Conservation (phyloP, 352 stramenopile genomes). For the Stramenopiles sp. region DNA sequence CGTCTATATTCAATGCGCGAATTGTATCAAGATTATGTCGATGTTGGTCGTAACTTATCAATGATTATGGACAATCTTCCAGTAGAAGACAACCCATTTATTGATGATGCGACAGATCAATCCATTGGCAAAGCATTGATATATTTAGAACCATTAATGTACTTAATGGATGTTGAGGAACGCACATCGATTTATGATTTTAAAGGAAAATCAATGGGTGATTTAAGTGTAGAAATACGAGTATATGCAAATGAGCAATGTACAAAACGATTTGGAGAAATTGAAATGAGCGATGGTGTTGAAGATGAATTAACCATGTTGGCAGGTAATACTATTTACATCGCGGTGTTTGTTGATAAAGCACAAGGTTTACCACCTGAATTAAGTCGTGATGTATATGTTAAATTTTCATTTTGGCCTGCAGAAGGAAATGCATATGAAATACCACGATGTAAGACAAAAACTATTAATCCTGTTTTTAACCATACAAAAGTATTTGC, state of each 20-base stretch:
- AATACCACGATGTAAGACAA: conserved; percentile 8
- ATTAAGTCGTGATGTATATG: conserved; percentile 10
- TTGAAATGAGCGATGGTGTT: conserved; percentile 17
- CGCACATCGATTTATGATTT: conserved; percentile 17
- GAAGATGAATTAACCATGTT: conserved; percentile 11
- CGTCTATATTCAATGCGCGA: conserved; percentile 59
- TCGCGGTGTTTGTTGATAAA: conserved; percentile 11
- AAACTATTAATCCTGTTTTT: conserved; percentile 17
- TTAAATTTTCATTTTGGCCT: conserved; percentile 18
- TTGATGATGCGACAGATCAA: conserved; percentile 36
- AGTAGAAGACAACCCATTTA: conserved; percentile 41
- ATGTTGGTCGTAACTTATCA: conserved; percentile 34
- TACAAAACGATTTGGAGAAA: conserved; percentile 8
- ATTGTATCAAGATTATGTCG: conserved; percentile 59
- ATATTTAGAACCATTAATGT: conserved; percentile 34
- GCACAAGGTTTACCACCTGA: conserved; percentile 16
- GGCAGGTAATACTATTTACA: conserved; percentile 11
- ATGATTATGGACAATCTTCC: conserved; percentile 20
- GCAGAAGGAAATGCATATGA: conserved; percentile 9
- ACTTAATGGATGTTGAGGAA: conserved; percentile 20
- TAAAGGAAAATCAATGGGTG: conserved; percentile 17
- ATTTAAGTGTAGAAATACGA: conserved; percentile 11
- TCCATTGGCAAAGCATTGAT: conserved; percentile 47
- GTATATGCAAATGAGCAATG: conserved; percentile 9
- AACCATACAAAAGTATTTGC: conserved; percentile 12